A percentile compares a stretch with the other conserved stretches of the same genome.
phyloP scores from a whole-genome alignment of 495 filamentous ascomycete genomes.

The Lichina pygmaea region DNA sequence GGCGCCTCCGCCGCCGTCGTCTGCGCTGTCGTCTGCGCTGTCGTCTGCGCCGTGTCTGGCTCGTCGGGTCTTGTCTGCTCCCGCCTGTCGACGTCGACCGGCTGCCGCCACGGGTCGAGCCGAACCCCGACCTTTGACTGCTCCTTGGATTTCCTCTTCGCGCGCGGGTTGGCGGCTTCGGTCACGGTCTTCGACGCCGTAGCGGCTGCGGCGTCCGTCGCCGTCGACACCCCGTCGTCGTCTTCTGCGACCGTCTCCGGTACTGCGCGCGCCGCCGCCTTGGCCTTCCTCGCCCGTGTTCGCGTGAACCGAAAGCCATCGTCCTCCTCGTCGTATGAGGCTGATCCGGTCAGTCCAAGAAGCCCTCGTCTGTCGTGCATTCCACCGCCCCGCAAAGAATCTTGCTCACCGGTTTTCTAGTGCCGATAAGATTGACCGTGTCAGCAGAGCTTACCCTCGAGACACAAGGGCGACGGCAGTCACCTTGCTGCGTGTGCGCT shows the following conservation, averaged over 20 bases:
- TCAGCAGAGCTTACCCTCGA: too few relatives aligned
- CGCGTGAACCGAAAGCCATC: constrained; percentile 28
- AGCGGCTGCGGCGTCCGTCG: constrained; percentile 14
- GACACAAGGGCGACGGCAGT: too few relatives aligned
- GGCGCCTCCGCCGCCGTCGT: not conserved
- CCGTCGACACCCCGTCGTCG: constrained; percentile 9
- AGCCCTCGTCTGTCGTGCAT: not conserved
- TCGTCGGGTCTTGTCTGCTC: constrained; percentile 5
- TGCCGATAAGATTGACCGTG: too few relatives aligned
- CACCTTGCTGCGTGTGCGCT: not conserved
- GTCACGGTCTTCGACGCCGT: not conserved
- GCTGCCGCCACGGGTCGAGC: not conserved
- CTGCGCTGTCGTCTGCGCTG: constrained; percentile 1
- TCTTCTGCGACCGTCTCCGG: constrained; percentile 2
- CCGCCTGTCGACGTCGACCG: constrained; percentile 1
- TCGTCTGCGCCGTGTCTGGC: too few relatives aligned
- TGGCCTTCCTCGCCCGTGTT: constrained; percentile 18
- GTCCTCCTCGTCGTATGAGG: constrained; percentile 22
- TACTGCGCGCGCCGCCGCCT: constrained; percentile 3
- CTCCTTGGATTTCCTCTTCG: constrained; percentile 7
- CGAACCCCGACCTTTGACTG: not conserved
- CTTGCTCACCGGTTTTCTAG: not conserved
- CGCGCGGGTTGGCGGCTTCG: constrained; percentile 1
- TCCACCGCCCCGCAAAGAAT: not conserved
- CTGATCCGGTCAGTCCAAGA: not conserved